Conservation (phyloP, 2,329 filamentous ascomycete genomes). For the Neospermospora avenae region DNA sequence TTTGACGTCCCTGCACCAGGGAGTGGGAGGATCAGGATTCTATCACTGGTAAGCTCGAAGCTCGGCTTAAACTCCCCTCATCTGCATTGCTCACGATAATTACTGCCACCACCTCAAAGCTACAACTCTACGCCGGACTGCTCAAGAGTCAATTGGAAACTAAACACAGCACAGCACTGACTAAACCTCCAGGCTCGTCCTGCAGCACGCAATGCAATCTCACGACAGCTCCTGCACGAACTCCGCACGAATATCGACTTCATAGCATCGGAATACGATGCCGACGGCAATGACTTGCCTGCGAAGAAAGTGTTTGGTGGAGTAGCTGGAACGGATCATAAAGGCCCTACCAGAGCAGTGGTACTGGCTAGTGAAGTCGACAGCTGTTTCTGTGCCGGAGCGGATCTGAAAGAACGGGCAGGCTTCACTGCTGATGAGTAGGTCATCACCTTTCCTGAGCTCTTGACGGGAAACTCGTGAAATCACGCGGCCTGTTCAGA, state of each 20-base stretch:
- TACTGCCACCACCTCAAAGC: slow-evolving; percentile 4
- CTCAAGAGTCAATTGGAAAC: too few species aligned
- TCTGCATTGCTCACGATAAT: background rate
- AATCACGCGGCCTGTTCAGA: background rate
- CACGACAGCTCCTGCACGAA: slow-evolving; percentile 67
- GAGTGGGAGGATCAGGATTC: slow-evolving; percentile 75
- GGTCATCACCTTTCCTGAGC: background rate
- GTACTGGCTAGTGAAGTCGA: slow-evolving; percentile 85
- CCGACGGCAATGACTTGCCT: slow-evolving; percentile 50
- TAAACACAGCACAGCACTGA: background rate
- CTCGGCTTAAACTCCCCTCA: background rate
- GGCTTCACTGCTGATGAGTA: slow-evolving; percentile 77
- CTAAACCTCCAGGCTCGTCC: slow-evolving; percentile 72
- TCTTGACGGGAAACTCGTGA: background rate
- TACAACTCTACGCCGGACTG: too few species aligned
- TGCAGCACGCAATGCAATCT: slow-evolving; percentile 85
- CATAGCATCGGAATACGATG: slow-evolving; percentile 61
- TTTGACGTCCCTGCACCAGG: slow-evolving; percentile 21
- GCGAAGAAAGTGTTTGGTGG: slow-evolving; percentile 43
- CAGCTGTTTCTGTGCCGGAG: slow-evolving; percentile 86
- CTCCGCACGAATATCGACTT: slow-evolving; percentile 70
- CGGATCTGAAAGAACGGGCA: slow-evolving; percentile 85
- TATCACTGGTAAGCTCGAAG: slow-evolving; percentile 39
- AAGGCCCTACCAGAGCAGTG: slow-evolving; percentile 69
- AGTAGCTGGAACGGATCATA: slow-evolving; percentile 42